Evolutionary conservation across 2,329 filamentous ascomycete species (phyloP), one percentile per base, ranked within the genome.

Genomic region (Calonectria fujianensis): DNA sequence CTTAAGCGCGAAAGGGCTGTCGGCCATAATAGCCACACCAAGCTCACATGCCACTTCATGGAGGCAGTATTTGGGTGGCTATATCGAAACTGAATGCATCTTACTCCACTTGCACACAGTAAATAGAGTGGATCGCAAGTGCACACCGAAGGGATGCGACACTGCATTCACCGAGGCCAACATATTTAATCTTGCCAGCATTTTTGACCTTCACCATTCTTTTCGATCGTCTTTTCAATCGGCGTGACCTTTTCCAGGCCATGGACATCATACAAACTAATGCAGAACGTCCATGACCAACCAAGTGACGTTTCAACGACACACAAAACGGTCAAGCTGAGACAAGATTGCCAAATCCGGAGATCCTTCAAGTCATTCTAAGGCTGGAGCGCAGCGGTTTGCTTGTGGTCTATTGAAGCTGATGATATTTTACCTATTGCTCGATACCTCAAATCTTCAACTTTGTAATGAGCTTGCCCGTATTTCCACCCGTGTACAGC

Each of bases 1-100:
- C 91, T 91, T 91, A 0, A 90, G 87, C 11, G 90, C 91, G 10
- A 93, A 86, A 1, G 91, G 91, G 13, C 87, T 88, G 82, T 91
- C 92, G 2, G 89, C 88, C 3, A 93, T 86, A 11, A 90, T 84
- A 0, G 89, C 84, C 0, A 91, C 84, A 2, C 90, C 90, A 5
- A 93, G 87, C 79, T 92, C 90, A 24, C 88, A 85, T 64, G 86
- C 88, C 0, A 90, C 89, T 41, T 85, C 82, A 1, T 92, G 82
- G 1, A 93, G 82, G 45, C 45, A n/a, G n/a, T 48, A 48, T 87
- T 80, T 2, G 86, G 82, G 82, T n/a, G 86, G 87, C 80, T 94
- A 94, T 90, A 51, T 91, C 88, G 48, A 93, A 85, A 1, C 86
- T 80, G 81, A 88, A 91, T 0, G 88, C 87, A 16, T 83, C 86